Percentiles rank a stretch among this genome's conserved stretches.
These are phyloP conservation scores for Lipomyces sp. DNA, from an alignment of 805 yeast species.

Conservation along the genomic window DNA sequence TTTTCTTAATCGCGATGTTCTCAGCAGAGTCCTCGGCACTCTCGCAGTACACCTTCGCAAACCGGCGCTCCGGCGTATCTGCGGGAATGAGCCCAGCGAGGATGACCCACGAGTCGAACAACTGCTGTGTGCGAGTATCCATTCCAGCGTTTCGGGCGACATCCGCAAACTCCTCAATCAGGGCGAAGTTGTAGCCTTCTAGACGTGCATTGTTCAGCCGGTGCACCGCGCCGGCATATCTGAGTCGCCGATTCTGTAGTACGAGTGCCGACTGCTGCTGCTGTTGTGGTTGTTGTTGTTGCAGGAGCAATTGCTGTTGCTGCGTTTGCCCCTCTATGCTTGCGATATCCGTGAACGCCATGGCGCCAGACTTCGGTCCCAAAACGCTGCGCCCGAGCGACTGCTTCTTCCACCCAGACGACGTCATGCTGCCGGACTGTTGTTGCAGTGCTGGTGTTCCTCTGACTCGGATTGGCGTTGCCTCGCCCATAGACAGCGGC, in stretches of 20 bases:
- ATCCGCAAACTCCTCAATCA: conserved; percentile 59
- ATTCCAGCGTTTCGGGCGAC: conserved; percentile 49
- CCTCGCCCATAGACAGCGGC: conserved; percentile 28
- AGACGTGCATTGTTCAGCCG: conserved; percentile 64
- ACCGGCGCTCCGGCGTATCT: conserved; percentile 35
- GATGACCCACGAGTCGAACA: conserved; percentile 72
- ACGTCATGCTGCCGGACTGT: not conserved
- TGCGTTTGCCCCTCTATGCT: conserved; percentile 10
- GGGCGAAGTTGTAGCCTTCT: conserved; percentile 42
- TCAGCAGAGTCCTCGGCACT: conserved; percentile 35
- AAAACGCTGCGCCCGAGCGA: conserved; percentile 39
- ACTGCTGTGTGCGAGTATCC: conserved; percentile 65
- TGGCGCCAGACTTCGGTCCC: conserved; percentile 35
- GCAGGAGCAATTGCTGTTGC: no score
- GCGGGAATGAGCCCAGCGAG: conserved; percentile 47
- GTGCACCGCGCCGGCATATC: conserved; percentile 67
- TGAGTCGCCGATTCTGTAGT: conserved; percentile 37
- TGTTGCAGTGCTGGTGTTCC: conserved; percentile 11
- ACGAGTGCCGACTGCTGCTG: conserved; percentile 15
- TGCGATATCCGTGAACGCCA: conserved; percentile 36
- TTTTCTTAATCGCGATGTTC: conserved; percentile 38
- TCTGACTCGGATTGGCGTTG: not conserved
- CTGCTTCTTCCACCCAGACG: conserved; percentile 37
- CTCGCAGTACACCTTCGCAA: conserved; percentile 37
- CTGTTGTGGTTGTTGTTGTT: conserved; percentile 5